Percentiles rank a stretch among this genome's conserved stretches.
Conservation (phyloP, 2,329 filamentous ascomycete species). For the Aspergillus texensis region DNA sequence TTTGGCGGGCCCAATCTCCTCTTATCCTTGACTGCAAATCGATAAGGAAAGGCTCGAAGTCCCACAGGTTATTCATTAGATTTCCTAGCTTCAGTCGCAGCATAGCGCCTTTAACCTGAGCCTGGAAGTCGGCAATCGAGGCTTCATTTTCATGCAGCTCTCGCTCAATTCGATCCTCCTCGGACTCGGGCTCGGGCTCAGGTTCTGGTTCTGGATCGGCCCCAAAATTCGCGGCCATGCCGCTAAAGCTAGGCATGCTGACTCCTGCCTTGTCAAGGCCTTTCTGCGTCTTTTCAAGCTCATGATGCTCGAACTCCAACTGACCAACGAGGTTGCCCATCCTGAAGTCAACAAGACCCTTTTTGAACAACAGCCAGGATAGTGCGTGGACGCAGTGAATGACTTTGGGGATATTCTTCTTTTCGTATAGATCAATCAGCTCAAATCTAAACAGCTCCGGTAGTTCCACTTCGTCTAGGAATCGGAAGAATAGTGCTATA, state of each 20-base stretch:
- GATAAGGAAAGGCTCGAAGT: constrained; percentile 74
- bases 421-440: constrained; percentile 96
- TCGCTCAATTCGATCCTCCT: constrained; percentile 83
- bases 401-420: constrained; percentile 99
- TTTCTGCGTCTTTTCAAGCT: constrained; percentile 95
- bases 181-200: constrained; percentile 76
- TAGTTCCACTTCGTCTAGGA: constrained; percentile 85
- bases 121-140: constrained; percentile 77
- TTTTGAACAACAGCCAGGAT: constrained; percentile 94
- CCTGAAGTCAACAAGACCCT: constrained; percentile 91
- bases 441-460: constrained; percentile 97
- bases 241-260: constrained; percentile 96
- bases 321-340: constrained; percentile 97
- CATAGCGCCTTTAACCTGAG: constrained; percentile 80
- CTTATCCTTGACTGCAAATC: constrained; percentile 85
- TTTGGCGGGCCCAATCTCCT: constrained; percentile 83
- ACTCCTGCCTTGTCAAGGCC: constrained; percentile 93
- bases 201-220: constrained; percentile 78
- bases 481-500: constrained; percentile 93
- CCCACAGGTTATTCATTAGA: constrained; percentile 88
- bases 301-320: constrained; percentile 95
- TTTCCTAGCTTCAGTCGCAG: constrained; percentile 75
- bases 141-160: constrained; percentile 77
- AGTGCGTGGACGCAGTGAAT: constrained; percentile 98
- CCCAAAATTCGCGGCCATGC: constrained; percentile 94